Evolutionary conservation across 2,329 filamentous ascomycete species (phyloP).

Genomic region (Zymoseptoria tritici): DNA sequence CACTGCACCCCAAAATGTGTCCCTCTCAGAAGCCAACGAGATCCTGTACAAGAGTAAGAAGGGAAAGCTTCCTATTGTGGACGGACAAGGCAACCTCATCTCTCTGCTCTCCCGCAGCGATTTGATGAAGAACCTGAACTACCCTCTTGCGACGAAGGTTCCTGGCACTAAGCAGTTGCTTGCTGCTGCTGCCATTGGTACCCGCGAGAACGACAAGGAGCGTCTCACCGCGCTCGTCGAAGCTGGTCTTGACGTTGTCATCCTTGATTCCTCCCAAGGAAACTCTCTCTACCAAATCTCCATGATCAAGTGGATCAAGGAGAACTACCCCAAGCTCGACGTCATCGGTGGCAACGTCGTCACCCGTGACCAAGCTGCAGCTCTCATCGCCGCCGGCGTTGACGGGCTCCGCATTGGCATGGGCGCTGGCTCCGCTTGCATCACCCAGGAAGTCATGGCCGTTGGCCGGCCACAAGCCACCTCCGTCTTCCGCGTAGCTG

Average conservation of each 20-base stretch:
- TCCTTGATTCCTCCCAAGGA: conserved; percentile 93
- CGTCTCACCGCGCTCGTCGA: conserved; percentile 84
- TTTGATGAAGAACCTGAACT: conserved; percentile 97
- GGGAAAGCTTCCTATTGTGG: conserved; percentile 55
- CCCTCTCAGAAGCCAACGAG: conserved; percentile 79
- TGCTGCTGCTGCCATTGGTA: conserved; percentile 90
- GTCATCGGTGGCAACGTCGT: conserved; percentile 99
- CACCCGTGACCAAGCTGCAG: conserved; percentile 89
- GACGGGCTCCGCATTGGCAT: conserved; percentile 98
- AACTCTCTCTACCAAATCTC: conserved; percentile 98
- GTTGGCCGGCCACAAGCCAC: conserved; percentile 94
- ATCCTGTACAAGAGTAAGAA: conserved; percentile 95
- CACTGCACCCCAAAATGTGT: conserved; percentile 77
- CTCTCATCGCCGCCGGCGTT: conserved; percentile 84
- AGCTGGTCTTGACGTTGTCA: conserved; percentile 87
- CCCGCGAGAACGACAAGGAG: conserved; percentile 82
- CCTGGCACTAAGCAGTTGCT: conserved; percentile 96
- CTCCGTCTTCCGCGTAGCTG: conserved; percentile 80
- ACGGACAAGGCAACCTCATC: conserved; percentile 45
- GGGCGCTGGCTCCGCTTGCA: conserved; percentile 96
- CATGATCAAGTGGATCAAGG: conserved; percentile 95
- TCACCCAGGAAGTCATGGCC: conserved; percentile 99
- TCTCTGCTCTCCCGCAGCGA: conserved; percentile 92
- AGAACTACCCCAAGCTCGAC: conserved; percentile 74
- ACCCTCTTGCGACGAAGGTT: conserved; percentile 91